A percentile compares a stretch with the other conserved stretches of the same genome.
phyloP scores from a whole-genome alignment of 2,329 filamentous ascomycete genomes.

The Amauroascus niger region DNA sequence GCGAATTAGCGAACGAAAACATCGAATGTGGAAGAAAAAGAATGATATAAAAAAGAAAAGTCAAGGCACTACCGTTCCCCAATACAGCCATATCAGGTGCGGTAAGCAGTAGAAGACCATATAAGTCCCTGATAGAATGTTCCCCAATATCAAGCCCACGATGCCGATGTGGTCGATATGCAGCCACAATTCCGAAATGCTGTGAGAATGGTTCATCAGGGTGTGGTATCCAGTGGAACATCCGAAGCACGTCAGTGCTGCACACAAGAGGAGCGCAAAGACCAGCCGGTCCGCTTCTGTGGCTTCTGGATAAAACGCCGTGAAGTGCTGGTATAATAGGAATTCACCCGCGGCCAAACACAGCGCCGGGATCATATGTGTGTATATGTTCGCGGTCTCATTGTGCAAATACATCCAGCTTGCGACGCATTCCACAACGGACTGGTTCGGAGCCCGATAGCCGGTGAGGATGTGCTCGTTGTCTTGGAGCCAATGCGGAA shows the following conservation, averaged over 20 bases:
- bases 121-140: slow-evolving; percentile 27
- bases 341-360: slow-evolving; percentile 37
- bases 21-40: neutral
- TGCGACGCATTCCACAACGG: slow-evolving; percentile 48
- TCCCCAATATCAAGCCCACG: slow-evolving; percentile 23
- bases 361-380: slow-evolving; percentile 59
- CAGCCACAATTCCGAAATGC: slow-evolving; percentile 19
- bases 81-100: slow-evolving; percentile 21
- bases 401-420: slow-evolving; percentile 57
- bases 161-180: slow-evolving; percentile 26
- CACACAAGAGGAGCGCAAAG: slow-evolving; percentile 56
- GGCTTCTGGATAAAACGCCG: slow-evolving; percentile 8
- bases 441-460: slow-evolving; percentile 55
- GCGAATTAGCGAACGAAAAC: neutral
- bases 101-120: slow-evolving; percentile 26
- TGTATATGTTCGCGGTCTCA: slow-evolving; percentile 62
- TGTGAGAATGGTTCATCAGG: slow-evolving; percentile 23
- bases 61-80: slow-evolving; percentile 23
- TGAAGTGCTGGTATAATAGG: slow-evolving; percentile 13
- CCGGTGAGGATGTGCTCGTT: slow-evolving; percentile 59
- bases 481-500: slow-evolving; percentile 49
- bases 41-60: neutral
- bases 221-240: slow-evolving; percentile 36
- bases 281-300: slow-evolving; percentile 9
- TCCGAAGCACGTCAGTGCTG: slow-evolving; percentile 57